Conservation (phyloP, 2,329 filamentous ascomycete species). For the Didymella glomerata region DNA sequence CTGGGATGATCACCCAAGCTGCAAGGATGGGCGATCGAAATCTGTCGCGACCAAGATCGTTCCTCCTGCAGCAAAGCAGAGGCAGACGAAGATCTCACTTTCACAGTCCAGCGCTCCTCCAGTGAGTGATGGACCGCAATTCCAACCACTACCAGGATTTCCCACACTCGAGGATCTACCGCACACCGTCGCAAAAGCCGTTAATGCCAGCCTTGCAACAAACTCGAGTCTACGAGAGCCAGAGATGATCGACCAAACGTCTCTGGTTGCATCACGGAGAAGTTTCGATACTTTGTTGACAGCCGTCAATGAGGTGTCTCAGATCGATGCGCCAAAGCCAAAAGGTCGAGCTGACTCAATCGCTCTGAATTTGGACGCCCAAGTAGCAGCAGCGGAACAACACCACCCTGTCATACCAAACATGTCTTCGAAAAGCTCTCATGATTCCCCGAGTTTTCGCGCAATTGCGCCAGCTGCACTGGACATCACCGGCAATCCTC, state of each 20-base stretch:
- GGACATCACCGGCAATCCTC: neutral
- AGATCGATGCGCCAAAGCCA: slow-evolving; percentile 38
- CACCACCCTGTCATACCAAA: slow-evolving; percentile 2
- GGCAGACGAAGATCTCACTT: neutral
- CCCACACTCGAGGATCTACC: slow-evolving; percentile 29
- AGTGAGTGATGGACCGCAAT: neutral
- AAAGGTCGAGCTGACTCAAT: slow-evolving; percentile 37
- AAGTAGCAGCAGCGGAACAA: slow-evolving; percentile 31
- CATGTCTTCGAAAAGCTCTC: neutral
- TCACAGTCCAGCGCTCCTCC: neutral
- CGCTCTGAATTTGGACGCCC: slow-evolving; percentile 32
- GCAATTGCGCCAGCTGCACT: neutral
- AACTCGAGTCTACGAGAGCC: neutral
- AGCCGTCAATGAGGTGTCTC: slow-evolving; percentile 37
- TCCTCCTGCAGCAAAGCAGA: neutral
- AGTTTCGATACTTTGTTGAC: slow-evolving; percentile 35
- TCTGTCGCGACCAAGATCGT: neutral
- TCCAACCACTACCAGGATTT: slow-evolving; percentile 21
- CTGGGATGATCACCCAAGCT: slow-evolving; percentile 47
- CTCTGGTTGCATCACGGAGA: slow-evolving; percentile 18
- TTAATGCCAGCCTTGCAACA: slow-evolving; percentile 1
- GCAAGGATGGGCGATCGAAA: slow-evolving; percentile 17
- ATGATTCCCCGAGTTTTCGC: neutral
- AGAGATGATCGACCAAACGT: slow-evolving; percentile 12
- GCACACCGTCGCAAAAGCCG: slow-evolving; percentile 16